Evolutionary conservation across 1,139 yeast species (phyloP), one percentile per base, ranked within the genome.

Genomic region (Saccharomyces hybrid): DNA sequence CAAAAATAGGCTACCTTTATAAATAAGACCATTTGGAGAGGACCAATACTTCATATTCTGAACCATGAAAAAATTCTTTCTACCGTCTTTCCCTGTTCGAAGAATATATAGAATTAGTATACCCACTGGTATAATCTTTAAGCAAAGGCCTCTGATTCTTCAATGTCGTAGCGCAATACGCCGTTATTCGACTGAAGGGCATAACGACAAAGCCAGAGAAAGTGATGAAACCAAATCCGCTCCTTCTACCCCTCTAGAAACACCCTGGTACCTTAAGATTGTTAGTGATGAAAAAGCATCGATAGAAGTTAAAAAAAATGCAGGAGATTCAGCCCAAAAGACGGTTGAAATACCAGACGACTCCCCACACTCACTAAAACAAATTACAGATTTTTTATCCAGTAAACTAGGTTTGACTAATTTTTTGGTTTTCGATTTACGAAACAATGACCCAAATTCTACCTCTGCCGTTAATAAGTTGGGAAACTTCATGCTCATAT

Each of bases 341-440:
- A 38, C 48, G 6, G 58, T 67, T 6, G 47, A 48, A 1, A 59
- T 85, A 4, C 96, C 96, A 0, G 60, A 58, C 0, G 63, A 74
- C 50, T 71, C 88, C 0, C 96, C 96, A 0, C 65, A 62, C 0
- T 65, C 80, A 0, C 63, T 89, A 4, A 64, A 64, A 11, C 69
- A 69, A 3, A 71, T 88, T 11, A 67, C 84, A 7, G 62, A 73
- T 7, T 73, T 78, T 53, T 64, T 87, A 58, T 79, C 80, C 1
- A 67, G 74, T 14, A 84, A 85, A 47, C 76, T 87, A 60, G 96
- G 96, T 7, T 72, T 90, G 51, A 73, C 73, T 3, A 83, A 88
- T 56, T 65, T 89, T 42, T 67, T 73, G 48, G 66, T 90, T 1
- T 81, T 86, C 61, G 96, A 83, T 62, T 68, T 80, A 54, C 70